phyloP scores from a whole-genome alignment of 2,329 filamentous ascomycete genomes.

The Colletotrichum ledebouriae region DNA sequence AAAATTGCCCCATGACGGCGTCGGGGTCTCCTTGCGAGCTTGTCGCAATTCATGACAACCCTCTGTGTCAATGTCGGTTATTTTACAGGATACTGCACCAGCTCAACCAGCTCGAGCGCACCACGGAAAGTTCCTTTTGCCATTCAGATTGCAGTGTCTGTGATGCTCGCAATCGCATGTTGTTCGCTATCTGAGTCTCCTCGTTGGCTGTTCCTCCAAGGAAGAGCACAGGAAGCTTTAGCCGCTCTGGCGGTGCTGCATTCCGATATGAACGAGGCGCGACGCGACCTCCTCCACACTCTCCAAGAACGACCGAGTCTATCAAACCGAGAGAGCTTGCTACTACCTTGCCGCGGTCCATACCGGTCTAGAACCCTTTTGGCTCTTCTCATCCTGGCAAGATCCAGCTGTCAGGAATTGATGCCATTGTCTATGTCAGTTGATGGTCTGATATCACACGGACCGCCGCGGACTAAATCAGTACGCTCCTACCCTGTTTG shows the following conservation, averaged over 20 bases:
- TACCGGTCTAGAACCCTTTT: slow-evolving; percentile 63
- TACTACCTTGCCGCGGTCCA: slow-evolving; percentile 52
- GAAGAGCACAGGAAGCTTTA: slow-evolving; percentile 60
- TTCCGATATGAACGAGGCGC: too few species aligned
- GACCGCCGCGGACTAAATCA: too few species aligned
- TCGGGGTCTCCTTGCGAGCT: slow-evolving; percentile 63
- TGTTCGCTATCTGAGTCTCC: slow-evolving; percentile 63
- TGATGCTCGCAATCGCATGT: slow-evolving; percentile 54
- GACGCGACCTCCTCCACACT: too few species aligned
- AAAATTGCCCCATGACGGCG: slow-evolving; percentile 67
- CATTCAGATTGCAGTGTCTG: slow-evolving; percentile 56
- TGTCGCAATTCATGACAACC: slow-evolving; percentile 66
- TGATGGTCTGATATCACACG: too few species aligned
- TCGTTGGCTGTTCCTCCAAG: slow-evolving; percentile 65
- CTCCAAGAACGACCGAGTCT: slow-evolving; percentile 48
- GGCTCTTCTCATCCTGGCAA: slow-evolving; percentile 69
- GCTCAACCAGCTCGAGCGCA: slow-evolving; percentile 54
- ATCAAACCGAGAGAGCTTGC: slow-evolving; percentile 48
- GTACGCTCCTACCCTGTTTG: too few species aligned
- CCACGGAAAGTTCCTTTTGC: slow-evolving; percentile 66
- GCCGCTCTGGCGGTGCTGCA: slow-evolving; percentile 40
- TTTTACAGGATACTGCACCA: slow-evolving; percentile 61
- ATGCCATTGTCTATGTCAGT: slow-evolving; percentile 53
- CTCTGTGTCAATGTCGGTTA: slow-evolving; percentile 67
- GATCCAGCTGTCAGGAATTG: slow-evolving; percentile 72